Evolutionary conservation across 2,329 filamentous ascomycete genomes (phyloP), one percentile per base, ranked within the genome.

Genomic region (Xylaria sp.): DNA sequence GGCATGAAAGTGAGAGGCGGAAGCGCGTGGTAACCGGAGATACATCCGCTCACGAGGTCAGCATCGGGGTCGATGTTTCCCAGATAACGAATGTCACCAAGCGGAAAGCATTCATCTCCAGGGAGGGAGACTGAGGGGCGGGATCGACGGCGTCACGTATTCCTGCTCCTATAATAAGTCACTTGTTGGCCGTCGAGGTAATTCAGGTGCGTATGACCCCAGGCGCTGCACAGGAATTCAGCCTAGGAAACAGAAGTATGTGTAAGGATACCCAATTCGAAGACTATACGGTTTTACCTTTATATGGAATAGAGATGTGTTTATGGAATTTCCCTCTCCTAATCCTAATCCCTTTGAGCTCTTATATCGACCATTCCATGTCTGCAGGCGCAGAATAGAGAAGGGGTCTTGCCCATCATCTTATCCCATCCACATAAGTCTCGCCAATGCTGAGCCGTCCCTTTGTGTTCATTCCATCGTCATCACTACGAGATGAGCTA

Each of bases 31-130:
- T 47, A 10, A 50, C 39, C 22, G 70, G 67, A 20, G 55, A 71
- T 31, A 68, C 69, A 27, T 71, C 72, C 42, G 61, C 72, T 38
- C 72, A 72, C 57, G 66, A 73, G 38, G 61, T 72, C 22, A 49
- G 45, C 15, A 17, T 49, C 15, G 36, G 51, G 3, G 45, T 61
- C 22, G 66, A 70, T 50, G 45, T 42, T 25, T 65, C 63, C 3
- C 22, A 25, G 20, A 27, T 51, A 10, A 59, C 25, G 11, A 49
- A 69, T 15, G 27, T 67, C 47, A 68, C 36, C 44, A 62, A 38
- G 17, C 54, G 69, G 27, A 65, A 47, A 49, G 62, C 53, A 5
- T 71, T 38, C 25, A 3, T 15, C 10, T 39, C 51, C n/a, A 10
- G 17, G 1, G 49, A 20, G 27, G 29, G 36, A 13, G 49, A 51